Evolutionary conservation across 1,139 yeast genomes (phyloP).

Genomic region (Yamadazyma trypodendri): DNA sequence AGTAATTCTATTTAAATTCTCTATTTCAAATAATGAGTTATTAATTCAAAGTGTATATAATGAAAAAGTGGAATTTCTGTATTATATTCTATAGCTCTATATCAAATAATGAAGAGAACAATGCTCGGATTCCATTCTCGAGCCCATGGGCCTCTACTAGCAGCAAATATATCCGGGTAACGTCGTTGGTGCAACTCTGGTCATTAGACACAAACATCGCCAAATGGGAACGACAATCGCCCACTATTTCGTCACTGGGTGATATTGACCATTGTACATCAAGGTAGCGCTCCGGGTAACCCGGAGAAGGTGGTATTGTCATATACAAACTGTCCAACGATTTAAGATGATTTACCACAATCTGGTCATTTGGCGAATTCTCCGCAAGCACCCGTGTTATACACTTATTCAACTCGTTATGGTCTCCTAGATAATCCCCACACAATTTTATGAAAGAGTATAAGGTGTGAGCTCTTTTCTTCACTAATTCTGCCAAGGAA

Average conservation of each 20-base stretch:
- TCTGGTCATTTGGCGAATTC: not conserved
- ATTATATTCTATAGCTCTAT: not conserved
- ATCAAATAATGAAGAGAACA: slow-evolving; percentile 14
- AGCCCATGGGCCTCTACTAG: slow-evolving; percentile 28
- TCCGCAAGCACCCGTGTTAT: not conserved
- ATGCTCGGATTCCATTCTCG: slow-evolving; percentile 21
- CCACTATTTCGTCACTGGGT: not conserved
- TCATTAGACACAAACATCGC: slow-evolving; percentile 7
- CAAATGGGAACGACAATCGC: slow-evolving; percentile 1
- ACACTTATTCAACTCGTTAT: not conserved
- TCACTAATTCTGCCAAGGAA: slow-evolving; percentile 23
- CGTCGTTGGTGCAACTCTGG: not conserved
- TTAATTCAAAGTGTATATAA: too few species aligned
- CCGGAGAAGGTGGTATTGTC: not conserved
- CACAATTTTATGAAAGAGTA: not conserved
- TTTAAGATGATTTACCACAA: slow-evolving; percentile 3
- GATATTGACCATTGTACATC: not conserved
- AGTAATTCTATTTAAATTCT: too few species aligned
- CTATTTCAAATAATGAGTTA: too few species aligned
- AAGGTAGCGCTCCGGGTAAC: not conserved
- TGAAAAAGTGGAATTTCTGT: too few species aligned
- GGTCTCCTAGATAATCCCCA: not conserved
- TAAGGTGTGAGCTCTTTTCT: slow-evolving; percentile 7
- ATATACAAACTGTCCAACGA: not conserved
- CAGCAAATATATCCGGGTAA: slow-evolving; percentile 18